phyloP scores from a whole-genome alignment of 2,329 filamentous ascomycete genomes.

The Falciphora oryzae region DNA sequence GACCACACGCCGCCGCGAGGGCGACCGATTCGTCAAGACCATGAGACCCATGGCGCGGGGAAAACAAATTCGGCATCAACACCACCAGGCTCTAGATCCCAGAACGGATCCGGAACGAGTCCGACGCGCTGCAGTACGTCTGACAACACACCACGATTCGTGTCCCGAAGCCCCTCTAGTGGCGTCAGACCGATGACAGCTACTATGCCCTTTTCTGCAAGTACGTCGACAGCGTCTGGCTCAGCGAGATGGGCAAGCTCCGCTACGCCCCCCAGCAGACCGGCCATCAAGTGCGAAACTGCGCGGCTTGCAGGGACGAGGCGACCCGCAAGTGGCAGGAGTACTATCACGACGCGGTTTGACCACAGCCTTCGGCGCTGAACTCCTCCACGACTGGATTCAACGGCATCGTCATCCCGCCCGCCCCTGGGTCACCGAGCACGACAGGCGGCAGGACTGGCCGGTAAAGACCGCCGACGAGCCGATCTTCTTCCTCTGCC shows the following conservation, averaged over 20 bases:
- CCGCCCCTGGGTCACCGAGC: background rate
- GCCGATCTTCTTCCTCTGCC: background rate
- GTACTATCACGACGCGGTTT: background rate
- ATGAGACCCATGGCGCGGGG: background rate
- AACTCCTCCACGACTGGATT: background rate
- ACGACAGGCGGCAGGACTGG: background rate
- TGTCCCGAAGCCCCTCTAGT: background rate
- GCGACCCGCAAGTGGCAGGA: background rate
- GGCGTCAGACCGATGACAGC: background rate
- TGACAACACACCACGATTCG: background rate
- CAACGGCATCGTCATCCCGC: background rate
- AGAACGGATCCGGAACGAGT: background rate
- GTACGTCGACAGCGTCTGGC: background rate
- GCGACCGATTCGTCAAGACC: background rate
- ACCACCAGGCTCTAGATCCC: background rate
- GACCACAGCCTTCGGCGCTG: background rate
- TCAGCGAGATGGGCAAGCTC: background rate
- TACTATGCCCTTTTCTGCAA: background rate
- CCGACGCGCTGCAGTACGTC: background rate
- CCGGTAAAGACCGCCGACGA: background rate
- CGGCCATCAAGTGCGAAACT: background rate
- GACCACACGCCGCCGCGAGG: background rate
- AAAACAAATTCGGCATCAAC: background rate
- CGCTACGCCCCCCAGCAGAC: background rate
- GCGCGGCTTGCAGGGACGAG: background rate